Conservation (phyloP, 805 yeast species). For the Zygosaccharomyces lentus region DNA sequence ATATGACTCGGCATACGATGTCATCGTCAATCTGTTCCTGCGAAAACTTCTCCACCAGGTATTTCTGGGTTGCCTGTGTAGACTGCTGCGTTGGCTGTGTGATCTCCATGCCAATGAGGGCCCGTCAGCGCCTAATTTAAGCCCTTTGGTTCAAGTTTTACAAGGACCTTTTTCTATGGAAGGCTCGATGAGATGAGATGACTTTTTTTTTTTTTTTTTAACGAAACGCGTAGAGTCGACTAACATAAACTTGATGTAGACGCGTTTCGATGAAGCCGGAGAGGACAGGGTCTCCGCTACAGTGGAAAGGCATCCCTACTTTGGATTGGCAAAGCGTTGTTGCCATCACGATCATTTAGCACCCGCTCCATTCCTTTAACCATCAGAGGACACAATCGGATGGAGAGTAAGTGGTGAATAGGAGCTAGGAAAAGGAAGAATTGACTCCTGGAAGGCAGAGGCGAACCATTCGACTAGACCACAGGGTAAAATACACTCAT, state of each 20-base stretch:
- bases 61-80: constrained; percentile 39
- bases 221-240: background rate
- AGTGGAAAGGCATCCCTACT: too few relatives aligned
- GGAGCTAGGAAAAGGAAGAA: too few relatives aligned
- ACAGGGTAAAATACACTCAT: too few relatives aligned
- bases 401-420: too few relatives aligned
- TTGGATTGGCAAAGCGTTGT: too few relatives aligned
- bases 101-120: constrained; percentile 12
- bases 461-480: background rate
- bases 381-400: too few relatives aligned
- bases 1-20: constrained; percentile 53
- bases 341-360: too few relatives aligned
- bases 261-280: background rate
- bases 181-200: constrained; percentile 3
- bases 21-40: constrained; percentile 39
- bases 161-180: too few relatives aligned
- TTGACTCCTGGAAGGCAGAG: too few relatives aligned
- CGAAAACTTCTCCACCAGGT: constrained; percentile 35
- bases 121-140: background rate
- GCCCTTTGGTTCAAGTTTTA: background rate
- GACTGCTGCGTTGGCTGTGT: constrained; percentile 45
- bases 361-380: too few relatives aligned
- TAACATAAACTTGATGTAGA: background rate
- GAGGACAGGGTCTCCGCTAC: too few relatives aligned
- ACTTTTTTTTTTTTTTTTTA: background rate